Evolutionary conservation across 2,329 filamentous ascomycete species (phyloP), one percentile per base, ranked within the genome.

Genomic region (Paraconiothyrium sp.): DNA sequence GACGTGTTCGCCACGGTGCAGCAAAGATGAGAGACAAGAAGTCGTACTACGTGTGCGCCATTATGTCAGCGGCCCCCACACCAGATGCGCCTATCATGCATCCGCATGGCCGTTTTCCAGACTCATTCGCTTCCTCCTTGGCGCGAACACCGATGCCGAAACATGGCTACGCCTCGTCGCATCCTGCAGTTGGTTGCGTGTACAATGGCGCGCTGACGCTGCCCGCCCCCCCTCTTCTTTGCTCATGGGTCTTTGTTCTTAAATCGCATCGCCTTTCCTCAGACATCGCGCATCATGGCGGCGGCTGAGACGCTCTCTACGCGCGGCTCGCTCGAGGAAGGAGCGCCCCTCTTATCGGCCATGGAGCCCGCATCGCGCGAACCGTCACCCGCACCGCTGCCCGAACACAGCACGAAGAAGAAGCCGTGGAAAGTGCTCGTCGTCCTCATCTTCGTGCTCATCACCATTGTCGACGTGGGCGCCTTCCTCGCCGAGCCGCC

Each of bases 391-490:
- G 64, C 7, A 34, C 56, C 16, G 66, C 59, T 22, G 54, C 44
- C 27, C 13, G 50, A 9, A 3, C 43, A n/a, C 27, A 54, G 61
- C 35, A 52, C 50, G 34, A 64, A 59, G 58, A 68, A 71, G 51
- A 77, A 73, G 59, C 73, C 74, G 55, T 78, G 75, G 76, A 60
- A 76, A 9, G 35, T 70, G 4, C 64, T 78, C 43, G 63, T 70
- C 11, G 54, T 66, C 14, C 69, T 84, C 13, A 76, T 79, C 64
- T 69, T 82, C 48, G 74, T 76, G 43, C 70, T 84, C 27, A 77
- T 84, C 62, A 69, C 77, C 37, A 78, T 84, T 30, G 72, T 83
- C 61, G 82, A 84, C 61, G 72, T 83, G 14, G 83, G 82, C 32
- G 74, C 79, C 10, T 80, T 79, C 61, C 80, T 84, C 59, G 70